These are phyloP conservation scores for Cryptococcus wingfieldii DNA, from an alignment of 1,284 basidiomycete genomes.

Conservation along the genomic window DNA sequence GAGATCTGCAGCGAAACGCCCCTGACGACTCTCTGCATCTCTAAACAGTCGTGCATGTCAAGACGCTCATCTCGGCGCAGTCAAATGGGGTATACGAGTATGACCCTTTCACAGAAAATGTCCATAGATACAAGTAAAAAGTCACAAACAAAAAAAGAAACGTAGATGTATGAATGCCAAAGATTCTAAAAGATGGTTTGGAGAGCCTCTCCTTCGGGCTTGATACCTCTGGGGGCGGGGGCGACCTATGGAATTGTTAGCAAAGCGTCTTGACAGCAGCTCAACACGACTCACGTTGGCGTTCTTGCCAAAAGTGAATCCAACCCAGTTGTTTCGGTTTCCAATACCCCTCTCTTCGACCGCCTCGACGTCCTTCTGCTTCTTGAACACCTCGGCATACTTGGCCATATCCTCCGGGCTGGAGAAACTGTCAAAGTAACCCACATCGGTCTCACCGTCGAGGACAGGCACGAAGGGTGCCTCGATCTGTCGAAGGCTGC, in stretches of 20 bases:
- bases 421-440: constrained; percentile 98
- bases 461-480: constrained; percentile 95
- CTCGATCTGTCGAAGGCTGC: constrained; percentile 67
- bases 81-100: not conserved
- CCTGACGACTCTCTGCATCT: too few species aligned
- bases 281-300: constrained; percentile 27
- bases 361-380: constrained; percentile 88
- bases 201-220: constrained; percentile 47
- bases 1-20: too few species aligned
- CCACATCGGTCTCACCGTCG: constrained; percentile 91
- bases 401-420: constrained; percentile 95
- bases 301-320: constrained; percentile 95
- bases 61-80: not conserved
- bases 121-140: not conserved
- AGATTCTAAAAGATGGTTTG: constrained; percentile 47
- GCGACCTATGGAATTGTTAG: constrained; percentile 8
- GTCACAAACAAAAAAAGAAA: not conserved
- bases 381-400: constrained; percentile 96
- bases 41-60: too few species aligned
- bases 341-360: constrained; percentile 81
- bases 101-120: not conserved
- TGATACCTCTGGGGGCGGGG: constrained; percentile 24
- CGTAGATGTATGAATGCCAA: not conserved
- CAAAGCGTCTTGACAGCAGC: not conserved
- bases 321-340: constrained; percentile 55